Base-by-base conservation (phyloP, 2,329 filamentous ascomycete species). In the Shiraia sp. region DNA sequence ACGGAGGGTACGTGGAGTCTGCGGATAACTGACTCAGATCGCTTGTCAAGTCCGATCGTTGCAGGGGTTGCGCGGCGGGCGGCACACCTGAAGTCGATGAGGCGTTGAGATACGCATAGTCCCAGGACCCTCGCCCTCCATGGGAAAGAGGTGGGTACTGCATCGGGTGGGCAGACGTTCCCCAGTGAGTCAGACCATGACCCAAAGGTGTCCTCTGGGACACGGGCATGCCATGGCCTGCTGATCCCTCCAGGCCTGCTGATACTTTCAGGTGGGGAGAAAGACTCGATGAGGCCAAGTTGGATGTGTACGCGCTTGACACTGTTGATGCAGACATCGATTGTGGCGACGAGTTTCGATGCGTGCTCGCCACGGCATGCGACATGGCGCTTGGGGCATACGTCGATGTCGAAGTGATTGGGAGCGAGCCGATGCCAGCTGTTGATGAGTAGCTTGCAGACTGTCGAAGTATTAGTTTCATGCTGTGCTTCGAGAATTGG, bases 391-490 rank as follows among this genome's bases (percentile, higher is more conserved):
- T 70, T 46, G 69, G 69, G 30, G 55, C 47, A 49, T 68, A 69
- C 23, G 60, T 53, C 25, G 59, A 62, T 15, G 60, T 50, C 10
- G 63, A 61, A 19, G 61, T 56, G 28, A 65, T 58, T 32, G 71
- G 72, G 45, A 76, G 65, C 13, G 72, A 68, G 33, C 73, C 72
- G 30, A 70, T 64, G 30, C 72, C 71, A 40, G 82, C 82, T 14
- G 82, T 85, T 27, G 83, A 85, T n/a, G 82, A 82, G 63, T 85
- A 86, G 65, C 81, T 85, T 44, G 82, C 83, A 56, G 82, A 85
- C 81, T 85, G 57, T 61, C n/a, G 57, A 42, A 47, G 45, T 41
- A 49, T 70, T 64, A 71, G 67, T 61, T 63, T 53, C 49, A 44
- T 60, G 53, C 50, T 59, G 53, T 55, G 54, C 40, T 29, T 32